A percentile compares a stretch with the other conserved stretches of the same genome.
phyloP scores from a whole-genome alignment of 148 eudicot genomes.

The Rhododendron simsii region DNA sequence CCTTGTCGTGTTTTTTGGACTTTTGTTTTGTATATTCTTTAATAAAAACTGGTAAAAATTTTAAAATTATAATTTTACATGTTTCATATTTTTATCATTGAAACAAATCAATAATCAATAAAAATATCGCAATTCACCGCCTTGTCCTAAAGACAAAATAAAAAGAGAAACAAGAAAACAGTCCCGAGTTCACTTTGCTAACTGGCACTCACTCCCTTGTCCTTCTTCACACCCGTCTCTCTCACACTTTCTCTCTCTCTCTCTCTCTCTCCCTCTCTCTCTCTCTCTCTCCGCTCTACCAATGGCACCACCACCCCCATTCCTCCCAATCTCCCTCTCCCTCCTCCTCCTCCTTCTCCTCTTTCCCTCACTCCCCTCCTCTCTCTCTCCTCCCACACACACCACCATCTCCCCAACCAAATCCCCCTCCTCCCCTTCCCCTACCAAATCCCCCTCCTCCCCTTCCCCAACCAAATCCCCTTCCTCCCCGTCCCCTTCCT shows the following conservation, averaged over 20 bases:
- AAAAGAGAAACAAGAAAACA: no score
- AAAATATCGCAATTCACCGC: no score
- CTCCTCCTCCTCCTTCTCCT: slow-evolving; percentile 11
- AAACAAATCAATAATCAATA: no score
- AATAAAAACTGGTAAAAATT: no score
- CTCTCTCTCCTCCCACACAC: slow-evolving; percentile 9
- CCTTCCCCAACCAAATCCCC: slow-evolving; percentile 15
- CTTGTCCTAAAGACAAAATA: no score
- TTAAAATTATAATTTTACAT: no score
- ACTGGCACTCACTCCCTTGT: background rate
- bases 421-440: background rate
- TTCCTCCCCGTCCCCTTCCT: slow-evolving; percentile 13
- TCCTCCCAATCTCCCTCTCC: slow-evolving; percentile 20
- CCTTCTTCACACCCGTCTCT: background rate
- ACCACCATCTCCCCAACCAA: slow-evolving; percentile 12
- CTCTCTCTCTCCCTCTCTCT: no score
- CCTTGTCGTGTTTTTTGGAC: no score
- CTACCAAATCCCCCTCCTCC: background rate
- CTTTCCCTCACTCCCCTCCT: background rate
- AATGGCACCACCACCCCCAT: slow-evolving; percentile 19
- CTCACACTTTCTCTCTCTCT: background rate
- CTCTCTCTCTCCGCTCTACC: no score
- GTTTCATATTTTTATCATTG: no score
- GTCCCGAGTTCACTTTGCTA: no score
- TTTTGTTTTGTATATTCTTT: no score